These are phyloP conservation scores for Vaccinium corymbosum DNA, from an alignment of 148 eudicot genomes.

Conservation along the genomic window DNA sequence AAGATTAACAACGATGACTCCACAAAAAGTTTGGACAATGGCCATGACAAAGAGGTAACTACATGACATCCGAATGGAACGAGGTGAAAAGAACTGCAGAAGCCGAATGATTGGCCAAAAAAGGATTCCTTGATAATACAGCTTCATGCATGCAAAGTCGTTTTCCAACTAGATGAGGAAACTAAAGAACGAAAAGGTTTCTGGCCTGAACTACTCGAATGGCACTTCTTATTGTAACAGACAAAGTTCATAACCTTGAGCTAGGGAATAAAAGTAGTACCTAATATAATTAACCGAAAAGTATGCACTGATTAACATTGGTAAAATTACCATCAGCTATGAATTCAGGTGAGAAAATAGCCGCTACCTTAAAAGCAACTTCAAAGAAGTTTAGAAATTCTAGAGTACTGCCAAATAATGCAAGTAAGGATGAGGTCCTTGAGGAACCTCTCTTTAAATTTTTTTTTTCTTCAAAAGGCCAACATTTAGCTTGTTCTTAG, in stretches of 20 bases:
- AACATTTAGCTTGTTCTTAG: background rate
- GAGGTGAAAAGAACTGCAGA: background rate
- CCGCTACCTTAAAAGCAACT: background rate
- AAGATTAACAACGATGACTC: background rate
- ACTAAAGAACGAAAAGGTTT: background rate
- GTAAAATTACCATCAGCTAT: background rate
- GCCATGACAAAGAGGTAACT: background rate
- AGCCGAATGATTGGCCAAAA: background rate
- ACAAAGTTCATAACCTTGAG: background rate
- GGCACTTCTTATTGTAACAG: background rate
- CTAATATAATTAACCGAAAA: background rate
- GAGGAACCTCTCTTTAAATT: background rate
- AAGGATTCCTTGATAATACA: background rate
- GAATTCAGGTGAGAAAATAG: background rate
- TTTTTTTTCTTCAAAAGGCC: background rate
- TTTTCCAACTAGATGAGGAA: background rate
- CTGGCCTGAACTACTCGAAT: background rate
- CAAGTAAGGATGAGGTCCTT: background rate
- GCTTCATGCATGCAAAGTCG: background rate
- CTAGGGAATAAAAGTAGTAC: conserved; percentile 2
- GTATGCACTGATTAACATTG: background rate
- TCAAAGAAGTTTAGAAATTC: background rate
- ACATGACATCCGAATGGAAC: background rate
- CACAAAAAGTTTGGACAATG: background rate
- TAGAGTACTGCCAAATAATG: background rate